phyloP scores from a whole-genome alignment of 305 asterid genomes.

The Andrographis paniculata region DNA sequence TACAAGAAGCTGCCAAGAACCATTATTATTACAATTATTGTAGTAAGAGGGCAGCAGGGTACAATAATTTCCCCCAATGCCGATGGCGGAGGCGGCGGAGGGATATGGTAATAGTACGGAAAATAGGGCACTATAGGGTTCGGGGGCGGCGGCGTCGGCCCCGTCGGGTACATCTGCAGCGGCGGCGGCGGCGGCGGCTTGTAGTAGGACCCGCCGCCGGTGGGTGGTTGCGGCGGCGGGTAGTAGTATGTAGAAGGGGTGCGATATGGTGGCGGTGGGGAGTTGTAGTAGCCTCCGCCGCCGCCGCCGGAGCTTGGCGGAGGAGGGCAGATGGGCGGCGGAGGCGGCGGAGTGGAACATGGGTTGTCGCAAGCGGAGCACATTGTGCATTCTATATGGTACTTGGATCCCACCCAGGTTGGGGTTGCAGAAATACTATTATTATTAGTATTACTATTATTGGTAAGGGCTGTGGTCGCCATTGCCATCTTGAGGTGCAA shows the following conservation, averaged over 20 bases:
- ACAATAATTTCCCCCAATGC: conserved; percentile 21
- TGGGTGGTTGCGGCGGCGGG: conserved; percentile 25
- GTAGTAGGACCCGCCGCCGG: conserved; percentile 23
- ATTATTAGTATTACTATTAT: too few species aligned
- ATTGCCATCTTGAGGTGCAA: too few species aligned
- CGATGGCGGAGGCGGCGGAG: conserved; percentile 32
- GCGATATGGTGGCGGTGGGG: conserved; percentile 36
- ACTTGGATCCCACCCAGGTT: conserved; percentile 83
- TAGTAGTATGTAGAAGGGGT: conserved; percentile 1
- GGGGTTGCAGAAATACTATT: not conserved
- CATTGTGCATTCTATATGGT: conserved; percentile 85
- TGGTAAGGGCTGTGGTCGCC: too few species aligned
- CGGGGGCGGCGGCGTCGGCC: conserved; percentile 68
- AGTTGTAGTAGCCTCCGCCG: conserved; percentile 15
- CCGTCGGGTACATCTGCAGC: conserved; percentile 29
- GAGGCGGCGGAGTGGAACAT: conserved; percentile 37
- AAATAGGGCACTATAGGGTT: conserved; percentile 65
- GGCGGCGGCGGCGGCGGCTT: conserved; percentile 28
- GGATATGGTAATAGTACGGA: conserved; percentile 41
- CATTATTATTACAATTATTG: too few species aligned
- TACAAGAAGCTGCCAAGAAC: too few species aligned
- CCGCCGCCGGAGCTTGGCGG: conserved; percentile 21
- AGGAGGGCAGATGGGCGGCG: conserved; percentile 34
- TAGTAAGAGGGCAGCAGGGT: too few species aligned
- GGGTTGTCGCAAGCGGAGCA: conserved; percentile 89